phyloP scores from a whole-genome alignment of 2,329 filamentous ascomycete species.

The Cephalotrichum gorgonifer region DNA sequence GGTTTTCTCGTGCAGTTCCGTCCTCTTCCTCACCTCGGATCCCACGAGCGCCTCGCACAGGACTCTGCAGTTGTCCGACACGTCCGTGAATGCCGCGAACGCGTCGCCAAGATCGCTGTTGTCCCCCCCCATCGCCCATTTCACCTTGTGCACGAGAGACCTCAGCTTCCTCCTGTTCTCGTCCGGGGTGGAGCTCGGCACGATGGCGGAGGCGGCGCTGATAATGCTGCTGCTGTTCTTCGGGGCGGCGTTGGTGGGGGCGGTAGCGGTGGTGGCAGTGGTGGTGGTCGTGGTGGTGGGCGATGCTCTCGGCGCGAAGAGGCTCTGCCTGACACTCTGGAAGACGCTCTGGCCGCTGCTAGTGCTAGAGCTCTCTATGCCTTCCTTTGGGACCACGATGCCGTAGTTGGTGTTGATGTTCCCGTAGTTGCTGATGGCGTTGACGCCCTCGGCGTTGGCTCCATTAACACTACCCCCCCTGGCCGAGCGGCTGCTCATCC shows the following conservation, averaged over 20 bases:
- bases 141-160: conserved; percentile 22
- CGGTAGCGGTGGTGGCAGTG: too few relatives aligned
- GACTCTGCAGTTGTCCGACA: conserved; percentile 26
- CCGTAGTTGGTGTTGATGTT: too few relatives aligned
- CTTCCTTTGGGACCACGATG: too few relatives aligned
- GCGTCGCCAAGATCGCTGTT: conserved; percentile 28
- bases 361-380: too few relatives aligned
- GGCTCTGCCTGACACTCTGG: not conserved
- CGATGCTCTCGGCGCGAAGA: not conserved
- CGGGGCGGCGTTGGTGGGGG: too few relatives aligned
- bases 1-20: not conserved
- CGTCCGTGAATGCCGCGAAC: conserved; percentile 31
- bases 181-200: conserved; percentile 14
- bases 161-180: conserved; percentile 23
- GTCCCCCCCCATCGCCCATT: conserved; percentile 15
- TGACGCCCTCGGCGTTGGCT: not conserved
- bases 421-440: too few relatives aligned
- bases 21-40: conserved; percentile 23
- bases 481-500: not conserved
- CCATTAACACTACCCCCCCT: not conserved
- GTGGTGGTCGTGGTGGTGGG: not conserved
- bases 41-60: conserved; percentile 29
- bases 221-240: not conserved
- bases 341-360: not conserved
- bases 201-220: not conserved